A percentile compares a stretch with the other conserved stretches of the same genome.
phyloP scores from a whole-genome alignment of 768 basidiomycete genomes.

The Panellus pusillus region DNA sequence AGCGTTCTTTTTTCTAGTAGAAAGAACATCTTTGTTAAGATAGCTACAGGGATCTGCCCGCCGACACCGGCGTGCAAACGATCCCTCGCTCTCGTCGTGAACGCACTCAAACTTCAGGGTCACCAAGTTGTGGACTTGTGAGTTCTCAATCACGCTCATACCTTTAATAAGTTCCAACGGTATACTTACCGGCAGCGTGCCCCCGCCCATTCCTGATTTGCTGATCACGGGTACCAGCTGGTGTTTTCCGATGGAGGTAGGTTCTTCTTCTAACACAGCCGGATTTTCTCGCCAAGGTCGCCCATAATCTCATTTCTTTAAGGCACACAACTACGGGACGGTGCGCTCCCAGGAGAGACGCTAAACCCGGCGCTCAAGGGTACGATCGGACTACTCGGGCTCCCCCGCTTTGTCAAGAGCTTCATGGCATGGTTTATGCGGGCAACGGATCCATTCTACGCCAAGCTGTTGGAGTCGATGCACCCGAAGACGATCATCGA shows the following conservation, averaged over 20 bases:
- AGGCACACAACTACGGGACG: slow-evolving; percentile 46
- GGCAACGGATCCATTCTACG: slow-evolving; percentile 34
- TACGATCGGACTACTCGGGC: slow-evolving; percentile 16
- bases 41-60: slow-evolving; percentile 49
- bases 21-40: background rate
- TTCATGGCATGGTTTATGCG: slow-evolving; percentile 32
- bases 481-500: slow-evolving; percentile 51
- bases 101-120: slow-evolving; percentile 55
- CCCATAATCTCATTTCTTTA: slow-evolving; percentile 3
- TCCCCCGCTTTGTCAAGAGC: slow-evolving; percentile 28
- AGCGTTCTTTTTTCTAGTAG: slow-evolving; percentile 15
- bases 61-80: slow-evolving; percentile 66
- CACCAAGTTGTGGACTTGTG: slow-evolving; percentile 68
- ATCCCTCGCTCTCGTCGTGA: slow-evolving; percentile 49
- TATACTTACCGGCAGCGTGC: slow-evolving; percentile 25
- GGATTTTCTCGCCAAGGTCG: slow-evolving; percentile 5
- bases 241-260: slow-evolving; percentile 58
- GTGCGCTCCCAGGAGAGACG: slow-evolving; percentile 34
- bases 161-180: slow-evolving; percentile 1
- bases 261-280: slow-evolving; percentile 14
- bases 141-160: slow-evolving; percentile 21
- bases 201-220: slow-evolving; percentile 54
- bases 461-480: slow-evolving; percentile 32
- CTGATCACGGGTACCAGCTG: slow-evolving; percentile 54
- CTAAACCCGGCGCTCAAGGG: slow-evolving; percentile 32